These are phyloP conservation scores for Chrysochromulina tobinii DNA, from an alignment of 78 protist species.

Conservation along the genomic window DNA sequence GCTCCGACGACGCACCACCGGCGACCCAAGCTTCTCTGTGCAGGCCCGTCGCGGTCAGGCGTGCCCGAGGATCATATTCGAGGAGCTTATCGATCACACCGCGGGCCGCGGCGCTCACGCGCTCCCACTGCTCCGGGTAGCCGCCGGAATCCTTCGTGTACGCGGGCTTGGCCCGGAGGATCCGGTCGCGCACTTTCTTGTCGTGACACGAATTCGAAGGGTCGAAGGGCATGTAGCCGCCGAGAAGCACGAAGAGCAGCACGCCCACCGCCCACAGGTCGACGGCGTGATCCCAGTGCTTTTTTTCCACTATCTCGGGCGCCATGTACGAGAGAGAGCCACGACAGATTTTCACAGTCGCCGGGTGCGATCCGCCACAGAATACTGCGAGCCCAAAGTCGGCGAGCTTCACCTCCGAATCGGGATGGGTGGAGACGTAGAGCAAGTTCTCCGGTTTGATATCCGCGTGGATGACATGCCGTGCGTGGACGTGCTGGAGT, in stretches of 20 bases:
- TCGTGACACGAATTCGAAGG: neutral
- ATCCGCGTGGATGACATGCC: neutral
- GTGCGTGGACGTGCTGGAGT: neutral
- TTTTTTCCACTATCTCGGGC: neutral
- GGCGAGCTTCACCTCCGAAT: neutral
- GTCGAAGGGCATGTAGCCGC: slow-evolving; percentile 23
- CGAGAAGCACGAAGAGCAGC: neutral
- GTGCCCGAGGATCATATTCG: neutral
- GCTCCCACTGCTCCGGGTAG: neutral
- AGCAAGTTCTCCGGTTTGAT: slow-evolving; percentile 40
- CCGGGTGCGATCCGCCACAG: neutral
- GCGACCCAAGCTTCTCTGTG: slow-evolving; percentile 30
- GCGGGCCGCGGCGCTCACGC: neutral
- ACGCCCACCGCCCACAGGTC: slow-evolving; percentile 51
- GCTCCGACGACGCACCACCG: neutral
- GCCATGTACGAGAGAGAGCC: slow-evolving; percentile 8
- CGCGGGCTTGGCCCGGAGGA: neutral
- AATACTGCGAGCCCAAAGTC: neutral
- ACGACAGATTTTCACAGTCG: neutral
- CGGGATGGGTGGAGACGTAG: neutral
- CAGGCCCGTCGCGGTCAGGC: neutral
- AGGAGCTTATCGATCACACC: neutral
- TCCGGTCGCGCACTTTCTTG: neutral
- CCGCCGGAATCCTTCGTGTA: too few relatives aligned
- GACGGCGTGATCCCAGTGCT: neutral